Percentiles rank a stretch among this genome's conserved stretches.
Conservation (phyloP, 257 asterid species). For the Ehretia macrophylla region DNA sequence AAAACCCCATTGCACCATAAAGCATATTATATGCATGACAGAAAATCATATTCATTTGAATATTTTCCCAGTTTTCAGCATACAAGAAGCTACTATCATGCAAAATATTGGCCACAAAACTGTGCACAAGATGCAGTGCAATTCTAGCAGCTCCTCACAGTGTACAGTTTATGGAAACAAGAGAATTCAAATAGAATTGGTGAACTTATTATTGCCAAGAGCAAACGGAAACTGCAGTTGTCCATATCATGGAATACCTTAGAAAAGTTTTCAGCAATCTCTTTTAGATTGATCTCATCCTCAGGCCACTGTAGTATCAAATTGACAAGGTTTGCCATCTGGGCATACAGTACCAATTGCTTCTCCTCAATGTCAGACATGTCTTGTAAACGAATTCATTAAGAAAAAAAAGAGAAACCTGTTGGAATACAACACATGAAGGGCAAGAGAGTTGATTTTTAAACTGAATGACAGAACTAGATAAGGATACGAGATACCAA, state of each 20-base stretch:
- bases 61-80: too few relatives aligned
- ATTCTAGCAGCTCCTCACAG: too few relatives aligned
- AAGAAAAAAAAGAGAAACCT: conserved; percentile 23
- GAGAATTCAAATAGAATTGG: background rate
- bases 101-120: too few relatives aligned
- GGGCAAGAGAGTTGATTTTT: background rate
- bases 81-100: too few relatives aligned
- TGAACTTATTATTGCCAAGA: too few relatives aligned
- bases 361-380: conserved; percentile 67
- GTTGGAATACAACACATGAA: conserved; percentile 9
- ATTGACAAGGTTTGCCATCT: conserved; percentile 89
- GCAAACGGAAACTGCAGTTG: too few relatives aligned
- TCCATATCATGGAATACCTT: conserved; percentile 63
- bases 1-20: too few relatives aligned
- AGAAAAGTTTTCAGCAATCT: conserved; percentile 66
- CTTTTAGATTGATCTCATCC: conserved; percentile 67
- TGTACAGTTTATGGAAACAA: background rate
- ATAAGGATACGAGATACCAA: conserved; percentile 96
- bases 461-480: conserved; percentile 9
- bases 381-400: conserved; percentile 43
- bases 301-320: conserved; percentile 75
- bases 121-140: too few relatives aligned
- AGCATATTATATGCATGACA: too few relatives aligned
- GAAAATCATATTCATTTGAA: too few relatives aligned
- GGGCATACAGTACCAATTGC: conserved; percentile 80